A percentile compares a stretch with the other conserved stretches of the same genome.
These are phyloP conservation scores for Pilasporangium apinafurcum DNA, from an alignment of 352 stramenopile genomes.

Conservation along the genomic window DNA sequence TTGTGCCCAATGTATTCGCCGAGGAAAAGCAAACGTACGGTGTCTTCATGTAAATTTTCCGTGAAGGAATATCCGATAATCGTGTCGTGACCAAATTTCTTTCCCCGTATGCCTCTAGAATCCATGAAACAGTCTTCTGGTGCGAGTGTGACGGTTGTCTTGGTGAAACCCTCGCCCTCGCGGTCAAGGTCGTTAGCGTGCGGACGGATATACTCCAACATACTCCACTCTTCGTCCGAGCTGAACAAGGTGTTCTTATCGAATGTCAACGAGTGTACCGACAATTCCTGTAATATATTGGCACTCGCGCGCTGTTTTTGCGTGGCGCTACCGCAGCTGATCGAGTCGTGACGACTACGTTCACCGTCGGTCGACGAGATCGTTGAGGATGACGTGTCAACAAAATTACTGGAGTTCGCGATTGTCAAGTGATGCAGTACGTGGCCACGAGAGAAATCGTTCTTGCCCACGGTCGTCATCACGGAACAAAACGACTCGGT, in stretches of 20 bases:
- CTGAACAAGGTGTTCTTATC: constrained; percentile 24
- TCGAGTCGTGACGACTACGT: not conserved
- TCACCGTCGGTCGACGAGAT: not conserved
- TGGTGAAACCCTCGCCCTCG: constrained; percentile 24
- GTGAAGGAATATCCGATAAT: constrained; percentile 38
- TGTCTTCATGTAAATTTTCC: constrained; percentile 17
- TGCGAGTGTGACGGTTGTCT: constrained; percentile 21
- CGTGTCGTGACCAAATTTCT: constrained; percentile 24
- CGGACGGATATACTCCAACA: constrained; percentile 22
- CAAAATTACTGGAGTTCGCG: not conserved
- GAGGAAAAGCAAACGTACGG: constrained; percentile 33
- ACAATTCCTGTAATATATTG: constrained; percentile 22
- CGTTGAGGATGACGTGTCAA: not conserved
- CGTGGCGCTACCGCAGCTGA: constrained; percentile 1
- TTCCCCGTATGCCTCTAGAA: not conserved
- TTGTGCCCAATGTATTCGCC: constrained; percentile 13
- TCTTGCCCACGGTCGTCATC: constrained; percentile 1
- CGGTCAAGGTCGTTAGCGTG: too few relatives aligned
- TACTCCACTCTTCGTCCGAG: constrained; percentile 32
- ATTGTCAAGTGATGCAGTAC: constrained; percentile 1
- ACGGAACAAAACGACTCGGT: constrained; percentile 7
- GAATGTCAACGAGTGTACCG: constrained; percentile 31
- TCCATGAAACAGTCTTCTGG: constrained; percentile 10
- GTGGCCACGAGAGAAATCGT: constrained; percentile 1
- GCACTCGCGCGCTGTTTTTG: constrained; percentile 11